phyloP scores from a whole-genome alignment of 2,329 filamentous ascomycete species.

The Beauveria australis region DNA sequence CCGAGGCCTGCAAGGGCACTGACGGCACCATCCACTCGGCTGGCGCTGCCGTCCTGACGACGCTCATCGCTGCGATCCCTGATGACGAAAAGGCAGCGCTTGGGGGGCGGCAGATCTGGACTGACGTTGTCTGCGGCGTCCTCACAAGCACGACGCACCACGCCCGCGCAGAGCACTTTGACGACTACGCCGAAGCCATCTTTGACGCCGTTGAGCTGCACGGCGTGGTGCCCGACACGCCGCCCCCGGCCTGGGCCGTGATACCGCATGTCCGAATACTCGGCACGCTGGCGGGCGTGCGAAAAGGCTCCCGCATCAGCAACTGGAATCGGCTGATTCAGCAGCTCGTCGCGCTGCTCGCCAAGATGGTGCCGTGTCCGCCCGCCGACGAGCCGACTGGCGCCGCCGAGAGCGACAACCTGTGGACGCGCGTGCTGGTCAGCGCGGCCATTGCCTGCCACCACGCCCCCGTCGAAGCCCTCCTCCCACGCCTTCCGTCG shows the following conservation, averaged over 20 bases:
- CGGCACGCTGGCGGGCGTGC: conserved; percentile 65
- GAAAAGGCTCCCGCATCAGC: conserved; percentile 66
- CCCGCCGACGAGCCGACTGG: conserved; percentile 26
- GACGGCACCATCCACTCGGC: conserved; percentile 53
- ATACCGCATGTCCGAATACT: conserved; percentile 51
- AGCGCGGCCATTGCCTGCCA: conserved; percentile 62
- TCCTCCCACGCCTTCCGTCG: conserved; percentile 61
- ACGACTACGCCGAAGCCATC: conserved; percentile 56
- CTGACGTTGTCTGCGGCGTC: conserved; percentile 63
- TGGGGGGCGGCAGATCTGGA: conserved; percentile 43
- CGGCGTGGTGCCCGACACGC: conserved; percentile 11
- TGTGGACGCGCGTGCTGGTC: conserved; percentile 53
- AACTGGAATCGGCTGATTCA: conserved; percentile 63
- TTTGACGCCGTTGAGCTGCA: conserved; percentile 37
- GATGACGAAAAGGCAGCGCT: conserved; percentile 40
- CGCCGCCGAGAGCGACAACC: conserved; percentile 25
- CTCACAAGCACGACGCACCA: conserved; percentile 79
- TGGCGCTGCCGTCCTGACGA: conserved; percentile 43
- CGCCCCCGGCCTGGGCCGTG: conserved; percentile 29
- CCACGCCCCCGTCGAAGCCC: conserved; percentile 67
- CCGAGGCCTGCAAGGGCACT: conserved; percentile 66
- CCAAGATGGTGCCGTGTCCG: conserved; percentile 37
- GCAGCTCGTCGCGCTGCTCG: conserved; percentile 44
- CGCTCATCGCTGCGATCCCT: conserved; percentile 43
- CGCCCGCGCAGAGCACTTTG: conserved; percentile 65